phyloP scores from a whole-genome alignment of 768 basidiomycete genomes.

The Tylopilus felleus region DNA sequence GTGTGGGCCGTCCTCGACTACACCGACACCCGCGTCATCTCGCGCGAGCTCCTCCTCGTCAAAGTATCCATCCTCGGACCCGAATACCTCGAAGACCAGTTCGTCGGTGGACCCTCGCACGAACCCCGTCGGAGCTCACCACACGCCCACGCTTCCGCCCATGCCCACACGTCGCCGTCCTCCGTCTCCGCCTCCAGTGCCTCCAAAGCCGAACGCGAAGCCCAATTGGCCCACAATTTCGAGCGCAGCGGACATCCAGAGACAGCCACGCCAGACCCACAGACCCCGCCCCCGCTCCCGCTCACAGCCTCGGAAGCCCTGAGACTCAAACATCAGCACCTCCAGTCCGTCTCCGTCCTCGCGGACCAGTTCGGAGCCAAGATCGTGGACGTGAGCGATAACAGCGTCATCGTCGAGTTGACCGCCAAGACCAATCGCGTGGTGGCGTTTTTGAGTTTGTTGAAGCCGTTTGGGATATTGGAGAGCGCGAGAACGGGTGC shows the following conservation, averaged over 20 bases:
- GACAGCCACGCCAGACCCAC: conserved; percentile 11
- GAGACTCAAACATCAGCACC: conserved; percentile 82
- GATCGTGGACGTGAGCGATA: conserved; percentile 92
- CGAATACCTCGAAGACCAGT: conserved; percentile 92
- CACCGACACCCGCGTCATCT: conserved; percentile 86
- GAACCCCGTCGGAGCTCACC: conserved; percentile 52
- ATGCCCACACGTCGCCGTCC: neutral
- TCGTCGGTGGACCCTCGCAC: conserved; percentile 80
- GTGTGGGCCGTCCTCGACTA: conserved; percentile 99
- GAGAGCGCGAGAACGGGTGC: conserved; percentile 92
- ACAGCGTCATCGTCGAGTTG: conserved; percentile 93
- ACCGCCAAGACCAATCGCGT: conserved; percentile 90
- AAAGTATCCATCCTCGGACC: conserved; percentile 98
- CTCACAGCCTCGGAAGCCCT: conserved; percentile 84
- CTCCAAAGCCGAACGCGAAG: conserved; percentile 68
- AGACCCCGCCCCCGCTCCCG: conserved; percentile 39
- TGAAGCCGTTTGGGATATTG: conserved; percentile 93
- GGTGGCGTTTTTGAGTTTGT: conserved; percentile 85
- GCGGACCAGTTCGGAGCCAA: conserved; percentile 87
- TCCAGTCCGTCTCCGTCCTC: conserved; percentile 83
- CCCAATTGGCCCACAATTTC: conserved; percentile 71
- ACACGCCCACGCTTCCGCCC: neutral
- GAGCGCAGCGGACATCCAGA: conserved; percentile 54
- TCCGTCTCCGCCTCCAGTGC: conserved; percentile 24
- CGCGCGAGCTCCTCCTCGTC: conserved; percentile 90